Conservation (phyloP, 1,284 basidiomycete genomes). For the Pholiota adiposa region DNA sequence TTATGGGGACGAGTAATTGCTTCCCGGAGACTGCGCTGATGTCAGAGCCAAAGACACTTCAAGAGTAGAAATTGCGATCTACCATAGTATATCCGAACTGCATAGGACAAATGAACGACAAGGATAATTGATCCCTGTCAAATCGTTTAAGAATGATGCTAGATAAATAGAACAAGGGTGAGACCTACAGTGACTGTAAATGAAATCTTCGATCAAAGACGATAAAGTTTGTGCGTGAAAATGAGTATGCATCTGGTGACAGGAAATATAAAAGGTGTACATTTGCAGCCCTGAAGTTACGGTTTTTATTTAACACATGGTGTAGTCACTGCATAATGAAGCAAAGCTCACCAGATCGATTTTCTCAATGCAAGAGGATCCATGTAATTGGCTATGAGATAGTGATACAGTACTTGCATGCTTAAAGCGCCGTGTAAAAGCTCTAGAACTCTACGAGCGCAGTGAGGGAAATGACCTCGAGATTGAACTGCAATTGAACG, state of each 20-base stretch:
- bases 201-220: background rate
- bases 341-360: background rate
- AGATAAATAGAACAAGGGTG: background rate
- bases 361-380: background rate
- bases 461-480: background rate
- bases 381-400: conserved; percentile 1
- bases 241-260: no score
- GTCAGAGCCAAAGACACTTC: background rate
- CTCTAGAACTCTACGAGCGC: background rate
- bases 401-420: conserved; percentile 5
- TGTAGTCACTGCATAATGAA: background rate
- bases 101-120: conserved; percentile 2
- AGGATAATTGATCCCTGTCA: background rate
- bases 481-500: background rate
- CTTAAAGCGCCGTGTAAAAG: conserved; percentile 3
- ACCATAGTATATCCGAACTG: conserved; percentile 3
- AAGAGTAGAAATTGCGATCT: background rate
- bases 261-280: no score
- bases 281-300: background rate
- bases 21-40: background rate
- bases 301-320: background rate
- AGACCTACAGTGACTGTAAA: conserved; percentile 1
- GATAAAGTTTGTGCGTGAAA: no score
- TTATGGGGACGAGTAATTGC: background rate
- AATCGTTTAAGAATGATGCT: background rate